Percentiles rank a stretch among this genome's conserved stretches.
phyloP scores from a whole-genome alignment of 306 rosid genomes.

The Purshia tridentata region DNA sequence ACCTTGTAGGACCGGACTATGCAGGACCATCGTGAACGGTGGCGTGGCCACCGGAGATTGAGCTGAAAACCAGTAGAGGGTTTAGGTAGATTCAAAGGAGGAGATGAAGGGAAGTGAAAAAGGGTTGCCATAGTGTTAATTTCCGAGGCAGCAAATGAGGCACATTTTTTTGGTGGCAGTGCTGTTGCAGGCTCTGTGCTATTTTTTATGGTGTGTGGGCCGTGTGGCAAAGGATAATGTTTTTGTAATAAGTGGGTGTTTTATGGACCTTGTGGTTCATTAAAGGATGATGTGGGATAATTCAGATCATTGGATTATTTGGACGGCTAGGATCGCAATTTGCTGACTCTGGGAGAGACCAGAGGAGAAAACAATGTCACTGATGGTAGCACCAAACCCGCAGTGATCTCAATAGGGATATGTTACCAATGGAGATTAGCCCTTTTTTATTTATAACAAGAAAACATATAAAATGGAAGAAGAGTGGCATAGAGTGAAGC shows the following conservation, averaged over 20 bases:
- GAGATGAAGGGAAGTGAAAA: slow-evolving; percentile 39
- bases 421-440: too few relatives aligned
- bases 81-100: slow-evolving; percentile 36
- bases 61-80: slow-evolving; percentile 29
- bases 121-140: slow-evolving; percentile 57
- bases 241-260: not conserved
- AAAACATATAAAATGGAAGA: too few relatives aligned
- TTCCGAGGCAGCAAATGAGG: slow-evolving; percentile 17
- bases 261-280: not conserved
- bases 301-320: too few relatives aligned
- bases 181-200: not conserved
- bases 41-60: slow-evolving; percentile 25
- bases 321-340: too few relatives aligned
- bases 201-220: slow-evolving; percentile 20
- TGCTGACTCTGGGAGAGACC: too few relatives aligned
- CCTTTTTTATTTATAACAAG: too few relatives aligned
- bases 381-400: too few relatives aligned
- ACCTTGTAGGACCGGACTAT: slow-evolving; percentile 66
- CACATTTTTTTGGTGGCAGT: slow-evolving; percentile 16
- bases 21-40: slow-evolving; percentile 25
- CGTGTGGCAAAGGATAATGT: slow-evolving; percentile 49
- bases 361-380: too few relatives aligned
- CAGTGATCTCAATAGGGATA: too few relatives aligned
- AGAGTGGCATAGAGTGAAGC: too few relatives aligned
- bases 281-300: too few relatives aligned